phyloP scores from a whole-genome alignment of 2,329 filamentous ascomycete species.

The Graphium sp. region DNA sequence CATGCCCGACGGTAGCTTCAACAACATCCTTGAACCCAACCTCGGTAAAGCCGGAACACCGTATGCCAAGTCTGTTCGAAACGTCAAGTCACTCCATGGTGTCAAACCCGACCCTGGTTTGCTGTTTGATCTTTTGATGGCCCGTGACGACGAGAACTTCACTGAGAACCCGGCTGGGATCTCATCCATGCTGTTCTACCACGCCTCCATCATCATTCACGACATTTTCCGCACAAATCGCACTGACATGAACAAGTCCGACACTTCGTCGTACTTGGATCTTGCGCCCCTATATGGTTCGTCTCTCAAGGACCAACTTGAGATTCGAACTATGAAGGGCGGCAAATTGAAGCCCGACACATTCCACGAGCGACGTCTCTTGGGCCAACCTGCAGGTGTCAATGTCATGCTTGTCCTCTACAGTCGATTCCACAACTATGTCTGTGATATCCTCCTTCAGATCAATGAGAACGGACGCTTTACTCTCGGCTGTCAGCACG shows the following conservation, averaged over 20 bases:
- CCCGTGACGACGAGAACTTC: slow-evolving; percentile 29
- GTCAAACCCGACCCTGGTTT: slow-evolving; percentile 47
- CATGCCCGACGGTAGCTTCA: slow-evolving; percentile 20
- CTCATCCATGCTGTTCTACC: slow-evolving; percentile 59
- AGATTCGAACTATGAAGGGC: slow-evolving; percentile 44
- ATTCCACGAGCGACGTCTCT: slow-evolving; percentile 47
- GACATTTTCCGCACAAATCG: slow-evolving; percentile 27
- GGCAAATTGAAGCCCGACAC: slow-evolving; percentile 58
- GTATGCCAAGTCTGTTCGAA: slow-evolving; percentile 51
- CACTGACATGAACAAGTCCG: slow-evolving; percentile 42
- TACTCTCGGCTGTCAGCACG: slow-evolving; percentile 17
- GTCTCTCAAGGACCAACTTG: slow-evolving; percentile 42
- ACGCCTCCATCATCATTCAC: slow-evolving; percentile 43
- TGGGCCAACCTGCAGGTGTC: slow-evolving; percentile 54
- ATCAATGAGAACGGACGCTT: slow-evolving; percentile 56
- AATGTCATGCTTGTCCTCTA: slow-evolving; percentile 52
- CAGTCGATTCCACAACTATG: slow-evolving; percentile 54
- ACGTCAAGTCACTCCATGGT: slow-evolving; percentile 35
- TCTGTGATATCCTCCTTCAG: slow-evolving; percentile 39
- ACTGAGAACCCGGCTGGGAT: slow-evolving; percentile 54
- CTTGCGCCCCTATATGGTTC: slow-evolving; percentile 58
- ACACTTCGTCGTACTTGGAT: slow-evolving; percentile 61
- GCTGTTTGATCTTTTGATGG: slow-evolving; percentile 52
- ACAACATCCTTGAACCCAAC: slow-evolving; percentile 45
- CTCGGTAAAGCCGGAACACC: slow-evolving; percentile 49